Percentiles rank a stretch among this genome's conserved stretches.
Conservation (phyloP, 305 asterid species). For the Andrographis paniculata region DNA sequence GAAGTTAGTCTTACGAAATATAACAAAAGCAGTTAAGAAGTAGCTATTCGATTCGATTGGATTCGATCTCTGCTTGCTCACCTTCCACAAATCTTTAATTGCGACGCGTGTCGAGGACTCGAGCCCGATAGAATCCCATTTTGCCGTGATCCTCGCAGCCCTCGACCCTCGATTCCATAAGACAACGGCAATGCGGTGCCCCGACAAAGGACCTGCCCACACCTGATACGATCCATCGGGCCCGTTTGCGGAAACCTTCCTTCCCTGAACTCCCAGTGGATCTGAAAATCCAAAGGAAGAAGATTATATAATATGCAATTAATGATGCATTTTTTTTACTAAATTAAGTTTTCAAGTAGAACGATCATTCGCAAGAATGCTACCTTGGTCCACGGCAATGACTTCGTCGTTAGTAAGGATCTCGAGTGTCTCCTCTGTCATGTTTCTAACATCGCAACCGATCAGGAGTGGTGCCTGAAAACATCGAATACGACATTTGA, state of each 20-base stretch:
- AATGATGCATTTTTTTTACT: too few relatives aligned
- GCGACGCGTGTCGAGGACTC: slow-evolving; percentile 1
- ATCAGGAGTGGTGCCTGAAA: slow-evolving; percentile 60
- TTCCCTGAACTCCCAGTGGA: slow-evolving; percentile 62
- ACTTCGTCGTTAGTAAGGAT: slow-evolving; percentile 52
- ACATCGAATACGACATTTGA: neutral
- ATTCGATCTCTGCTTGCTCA: neutral
- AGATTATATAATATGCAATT: too few relatives aligned
- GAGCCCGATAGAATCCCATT: slow-evolving; percentile 6
- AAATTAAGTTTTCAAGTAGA: too few relatives aligned
- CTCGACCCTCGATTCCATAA: slow-evolving; percentile 9
- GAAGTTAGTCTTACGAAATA: neutral
- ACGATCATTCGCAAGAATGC: too few relatives aligned
- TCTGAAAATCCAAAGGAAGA: slow-evolving; percentile 28
- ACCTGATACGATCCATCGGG: slow-evolving; percentile 16
- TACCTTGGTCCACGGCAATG: slow-evolving; percentile 63
- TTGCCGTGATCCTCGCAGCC: slow-evolving; percentile 4
- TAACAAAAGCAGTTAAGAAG: too few relatives aligned
- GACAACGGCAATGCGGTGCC: slow-evolving; percentile 6
- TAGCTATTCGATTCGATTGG: too few relatives aligned
- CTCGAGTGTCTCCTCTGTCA: slow-evolving; percentile 53
- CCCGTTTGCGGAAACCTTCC: slow-evolving; percentile 40
- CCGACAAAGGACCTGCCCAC: slow-evolving; percentile 14
- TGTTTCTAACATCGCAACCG: slow-evolving; percentile 67
- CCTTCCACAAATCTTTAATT: slow-evolving; percentile 12